A percentile compares a stretch with the other conserved stretches of the same genome.
Conservation (phyloP, 2,329 filamentous ascomycete genomes). For the Zymoseptoria ardabiliae region DNA sequence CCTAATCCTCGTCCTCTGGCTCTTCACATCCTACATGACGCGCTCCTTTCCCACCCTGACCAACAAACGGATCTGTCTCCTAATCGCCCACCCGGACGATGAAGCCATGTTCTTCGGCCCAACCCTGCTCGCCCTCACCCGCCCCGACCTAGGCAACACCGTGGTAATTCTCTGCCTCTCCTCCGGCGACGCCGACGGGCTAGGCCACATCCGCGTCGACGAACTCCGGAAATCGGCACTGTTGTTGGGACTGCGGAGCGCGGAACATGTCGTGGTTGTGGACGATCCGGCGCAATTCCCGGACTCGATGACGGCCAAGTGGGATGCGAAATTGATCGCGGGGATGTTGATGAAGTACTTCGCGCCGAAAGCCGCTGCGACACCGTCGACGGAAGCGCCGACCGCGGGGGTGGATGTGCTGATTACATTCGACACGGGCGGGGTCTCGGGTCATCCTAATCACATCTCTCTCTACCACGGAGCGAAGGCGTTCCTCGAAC, state of each 20-base stretch:
- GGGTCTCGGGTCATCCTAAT: conserved; percentile 85
- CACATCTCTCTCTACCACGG: conserved; percentile 85
- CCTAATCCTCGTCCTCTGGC: conserved; percentile 38
- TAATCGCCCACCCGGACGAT: conserved; percentile 96
- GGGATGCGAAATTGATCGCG: conserved; percentile 65
- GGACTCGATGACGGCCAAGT: conserved; percentile 77
- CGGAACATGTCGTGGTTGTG: conserved; percentile 78
- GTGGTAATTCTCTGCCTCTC: conserved; percentile 91
- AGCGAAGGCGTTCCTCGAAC: conserved; percentile 61
- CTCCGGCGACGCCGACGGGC: conserved; percentile 80
- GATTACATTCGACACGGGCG: conserved; percentile 79
- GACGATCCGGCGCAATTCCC: conserved; percentile 74
- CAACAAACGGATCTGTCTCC: conserved; percentile 80
- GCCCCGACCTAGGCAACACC: conserved; percentile 74
- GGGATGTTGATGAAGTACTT: conserved; percentile 66
- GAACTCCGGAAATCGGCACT: conserved; percentile 78
- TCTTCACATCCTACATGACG: conserved; percentile 41
- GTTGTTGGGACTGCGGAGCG: conserved; percentile 63
- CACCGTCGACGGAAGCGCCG: conserved; percentile 38
- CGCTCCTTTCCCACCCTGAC: conserved; percentile 57
- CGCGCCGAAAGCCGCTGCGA: conserved; percentile 53
- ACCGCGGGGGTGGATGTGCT: conserved; percentile 65
- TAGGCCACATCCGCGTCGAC: conserved; percentile 73
- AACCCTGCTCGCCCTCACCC: conserved; percentile 74
- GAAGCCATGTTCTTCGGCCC: conserved; percentile 99